phyloP scores from a whole-genome alignment of 306 rosid genomes.

The Canavalia gladiata region DNA sequence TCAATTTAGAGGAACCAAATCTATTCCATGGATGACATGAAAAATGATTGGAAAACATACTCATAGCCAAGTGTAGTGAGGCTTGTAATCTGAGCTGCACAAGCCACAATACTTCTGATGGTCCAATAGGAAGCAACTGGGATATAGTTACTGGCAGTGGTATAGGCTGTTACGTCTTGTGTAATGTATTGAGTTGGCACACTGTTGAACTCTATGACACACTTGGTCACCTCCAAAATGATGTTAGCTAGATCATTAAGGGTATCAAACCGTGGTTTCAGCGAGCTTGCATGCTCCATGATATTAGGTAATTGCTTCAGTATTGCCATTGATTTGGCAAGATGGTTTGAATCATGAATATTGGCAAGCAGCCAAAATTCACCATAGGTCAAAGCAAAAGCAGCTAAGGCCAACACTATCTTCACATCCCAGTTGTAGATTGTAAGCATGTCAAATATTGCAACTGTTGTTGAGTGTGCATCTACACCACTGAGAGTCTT shows the following conservation, averaged over 20 bases:
- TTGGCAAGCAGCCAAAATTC: slow-evolving; percentile 66
- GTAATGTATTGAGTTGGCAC: slow-evolving; percentile 55
- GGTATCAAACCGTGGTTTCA: slow-evolving; percentile 62
- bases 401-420: slow-evolving; percentile 60
- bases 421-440: slow-evolving; percentile 62
- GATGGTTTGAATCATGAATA: slow-evolving; percentile 54
- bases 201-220: slow-evolving; percentile 55
- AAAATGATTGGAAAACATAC: slow-evolving; percentile 47
- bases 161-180: slow-evolving; percentile 47
- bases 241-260: slow-evolving; percentile 56
- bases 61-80: slow-evolving; percentile 61
- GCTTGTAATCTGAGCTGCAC: slow-evolving; percentile 58
- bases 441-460: slow-evolving; percentile 59
- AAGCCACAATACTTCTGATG: slow-evolving; percentile 54
- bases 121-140: slow-evolving; percentile 63
- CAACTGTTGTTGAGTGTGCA: slow-evolving; percentile 57
- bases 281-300: slow-evolving; percentile 48
- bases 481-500: slow-evolving; percentile 56
- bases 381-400: slow-evolving; percentile 57
- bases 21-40: background rate
- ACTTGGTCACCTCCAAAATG: slow-evolving; percentile 57
- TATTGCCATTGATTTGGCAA: slow-evolving; percentile 63
- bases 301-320: slow-evolving; percentile 61
- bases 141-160: slow-evolving; percentile 49
- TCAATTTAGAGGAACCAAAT: too few species aligned